Conservation (phyloP, 768 basidiomycete genomes). For the Amanita pallidorosea region DNA sequence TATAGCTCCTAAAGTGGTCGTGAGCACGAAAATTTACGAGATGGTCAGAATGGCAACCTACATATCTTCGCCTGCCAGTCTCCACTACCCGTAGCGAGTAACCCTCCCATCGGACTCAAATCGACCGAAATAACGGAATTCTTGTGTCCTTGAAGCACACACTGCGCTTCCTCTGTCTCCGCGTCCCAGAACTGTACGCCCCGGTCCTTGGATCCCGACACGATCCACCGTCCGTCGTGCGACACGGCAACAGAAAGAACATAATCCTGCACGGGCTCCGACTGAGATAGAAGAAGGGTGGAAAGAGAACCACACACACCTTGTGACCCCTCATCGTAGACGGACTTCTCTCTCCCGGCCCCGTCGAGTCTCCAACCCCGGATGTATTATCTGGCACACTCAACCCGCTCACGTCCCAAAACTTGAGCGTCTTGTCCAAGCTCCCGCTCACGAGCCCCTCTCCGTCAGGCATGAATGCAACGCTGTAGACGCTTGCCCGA, state of each 20-base stretch:
- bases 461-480: slow-evolving; percentile 91
- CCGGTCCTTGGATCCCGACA: slow-evolving; percentile 90
- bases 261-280: slow-evolving; percentile 34
- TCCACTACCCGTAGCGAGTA: slow-evolving; percentile 43
- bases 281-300: not conserved
- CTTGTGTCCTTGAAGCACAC: slow-evolving; percentile 78
- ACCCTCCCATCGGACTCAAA: slow-evolving; percentile 31
- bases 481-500: slow-evolving; percentile 75
- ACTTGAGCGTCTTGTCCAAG: slow-evolving; percentile 79
- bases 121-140: slow-evolving; percentile 46
- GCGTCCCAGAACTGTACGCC: slow-evolving; percentile 94
- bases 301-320: slow-evolving; percentile 35
- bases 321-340: slow-evolving; percentile 93
- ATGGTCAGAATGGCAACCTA: slow-evolving; percentile 18
- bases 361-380: no score
- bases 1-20: not conserved
- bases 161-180: slow-evolving; percentile 64
- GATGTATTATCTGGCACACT: no score
- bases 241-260: slow-evolving; percentile 56
- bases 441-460: slow-evolving; percentile 86
- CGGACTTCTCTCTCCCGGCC: no score
- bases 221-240: slow-evolving; percentile 89
- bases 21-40: not conserved
- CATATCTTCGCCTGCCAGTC: slow-evolving; percentile 48
- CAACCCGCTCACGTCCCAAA: slow-evolving; percentile 78